Conservation (phyloP, 176 grass and related monocot genomes). For the Tuctoria greenei region DNA sequence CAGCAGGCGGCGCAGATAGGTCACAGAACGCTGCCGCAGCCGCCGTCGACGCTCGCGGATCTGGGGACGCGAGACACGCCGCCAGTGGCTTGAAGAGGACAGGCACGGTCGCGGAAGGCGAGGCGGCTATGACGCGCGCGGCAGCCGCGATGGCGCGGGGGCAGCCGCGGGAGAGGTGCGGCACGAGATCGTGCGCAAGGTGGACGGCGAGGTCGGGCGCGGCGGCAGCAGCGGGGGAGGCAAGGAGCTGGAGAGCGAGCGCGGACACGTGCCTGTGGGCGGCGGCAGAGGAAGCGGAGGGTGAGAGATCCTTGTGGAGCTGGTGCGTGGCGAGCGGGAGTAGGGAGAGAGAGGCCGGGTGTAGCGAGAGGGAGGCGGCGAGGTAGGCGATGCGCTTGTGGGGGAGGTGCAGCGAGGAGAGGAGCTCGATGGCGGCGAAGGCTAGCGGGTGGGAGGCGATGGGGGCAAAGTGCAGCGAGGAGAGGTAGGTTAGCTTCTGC, state of each 20-base stretch:
- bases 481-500: constrained; percentile 89
- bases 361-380: constrained; percentile 73
- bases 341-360: constrained; percentile 76
- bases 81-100: constrained; percentile 89
- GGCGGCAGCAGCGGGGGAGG: constrained; percentile 51
- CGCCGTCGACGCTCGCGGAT: constrained; percentile 58
- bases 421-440: constrained; percentile 84
- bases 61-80: constrained; percentile 68
- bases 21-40: constrained; percentile 82
- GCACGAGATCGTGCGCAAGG: constrained; percentile 70
- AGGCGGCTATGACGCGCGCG: constrained; percentile 53
- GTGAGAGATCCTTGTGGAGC: constrained; percentile 82
- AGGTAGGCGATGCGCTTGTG: constrained; percentile 82
- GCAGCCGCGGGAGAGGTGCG: constrained; percentile 52
- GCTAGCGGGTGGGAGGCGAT: constrained; percentile 60
- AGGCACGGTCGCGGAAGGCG: constrained; percentile 53
- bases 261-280: constrained; percentile 43
- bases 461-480: constrained; percentile 60
- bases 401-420: constrained; percentile 60
- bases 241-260: constrained; percentile 66
- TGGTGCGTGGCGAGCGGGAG: constrained; percentile 80
- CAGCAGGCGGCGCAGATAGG: constrained; percentile 65
- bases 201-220: constrained; percentile 63
- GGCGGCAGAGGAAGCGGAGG: constrained; percentile 40
- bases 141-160: constrained; percentile 62